Evolutionary conservation across 2,329 filamentous ascomycete species (phyloP).

Genomic region (Curvularia eragrostidis): DNA sequence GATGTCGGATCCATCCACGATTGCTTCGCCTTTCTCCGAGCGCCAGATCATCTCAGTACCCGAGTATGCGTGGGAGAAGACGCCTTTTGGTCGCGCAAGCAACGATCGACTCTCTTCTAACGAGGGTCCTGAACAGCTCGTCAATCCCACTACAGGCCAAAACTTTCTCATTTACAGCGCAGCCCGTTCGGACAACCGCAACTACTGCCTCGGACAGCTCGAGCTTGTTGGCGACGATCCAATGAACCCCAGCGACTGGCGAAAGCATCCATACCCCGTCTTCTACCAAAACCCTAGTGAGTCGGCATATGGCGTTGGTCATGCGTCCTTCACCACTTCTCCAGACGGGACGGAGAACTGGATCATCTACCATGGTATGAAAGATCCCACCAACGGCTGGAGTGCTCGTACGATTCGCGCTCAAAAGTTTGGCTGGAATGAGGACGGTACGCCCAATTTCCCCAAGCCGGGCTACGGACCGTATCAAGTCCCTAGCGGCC

Average conservation of each 20-base stretch:
- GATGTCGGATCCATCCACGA: conserved; percentile 57
- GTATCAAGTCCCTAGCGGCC: conserved; percentile 46
- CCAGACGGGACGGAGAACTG: conserved; percentile 58
- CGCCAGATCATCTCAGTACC: conserved; percentile 57
- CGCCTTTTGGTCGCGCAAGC: conserved; percentile 56
- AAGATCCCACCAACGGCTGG: conserved; percentile 57
- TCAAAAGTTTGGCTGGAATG: conserved; percentile 58
- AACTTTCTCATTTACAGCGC: conserved; percentile 59
- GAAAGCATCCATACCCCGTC: conserved; percentile 54
- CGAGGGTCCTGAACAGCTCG: conserved; percentile 60
- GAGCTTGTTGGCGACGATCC: conserved; percentile 59
- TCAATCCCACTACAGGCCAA: conserved; percentile 56
- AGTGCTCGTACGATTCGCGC: conserved; percentile 56
- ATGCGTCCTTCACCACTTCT: conserved; percentile 59
- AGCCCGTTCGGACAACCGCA: conserved; percentile 59
- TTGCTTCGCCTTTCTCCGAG: conserved; percentile 54
- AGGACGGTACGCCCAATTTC: conserved; percentile 57
- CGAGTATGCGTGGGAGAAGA: conserved; percentile 60
- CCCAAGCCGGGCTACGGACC: conserved; percentile 59
- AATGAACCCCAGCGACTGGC: conserved; percentile 58
- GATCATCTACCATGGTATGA: conserved; percentile 63
- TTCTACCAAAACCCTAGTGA: conserved; percentile 59
- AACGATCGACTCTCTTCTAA: conserved; percentile 58
- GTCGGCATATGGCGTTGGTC: conserved; percentile 57
- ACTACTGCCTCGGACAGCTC: conserved; percentile 61